Percentiles rank a stretch among this genome's conserved stretches.
Evolutionary conservation across 495 filamentous ascomycete genomes (phyloP).

Genomic region (Hypoxylon subgilvum): DNA sequence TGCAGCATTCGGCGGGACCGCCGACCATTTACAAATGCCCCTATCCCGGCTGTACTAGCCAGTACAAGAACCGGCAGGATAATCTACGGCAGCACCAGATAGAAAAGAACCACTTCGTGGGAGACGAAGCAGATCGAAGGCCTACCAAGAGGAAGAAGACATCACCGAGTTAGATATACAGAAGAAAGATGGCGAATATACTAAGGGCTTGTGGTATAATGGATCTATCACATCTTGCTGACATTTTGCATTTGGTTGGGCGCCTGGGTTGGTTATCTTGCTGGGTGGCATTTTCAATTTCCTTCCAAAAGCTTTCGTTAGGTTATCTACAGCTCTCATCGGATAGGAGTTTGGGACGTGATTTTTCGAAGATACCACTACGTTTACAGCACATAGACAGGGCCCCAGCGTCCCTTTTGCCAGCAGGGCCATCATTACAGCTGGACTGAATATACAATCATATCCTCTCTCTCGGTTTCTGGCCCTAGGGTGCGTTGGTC

Average conservation of each 20-base stretch:
- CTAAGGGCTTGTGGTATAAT: not conserved
- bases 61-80: conserved; percentile 58
- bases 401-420: conserved; percentile 2
- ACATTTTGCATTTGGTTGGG: conserved; percentile 27
- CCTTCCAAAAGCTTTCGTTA: conserved; percentile 1
- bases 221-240: conserved; percentile 3
- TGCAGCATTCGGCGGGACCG: conserved; percentile 52
- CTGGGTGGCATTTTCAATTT: conserved; percentile 12
- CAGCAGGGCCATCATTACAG: conserved; percentile 11
- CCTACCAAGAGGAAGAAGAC: conserved; percentile 54
- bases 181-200: not conserved
- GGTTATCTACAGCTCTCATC: not conserved
- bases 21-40: conserved; percentile 55
- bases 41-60: conserved; percentile 53
- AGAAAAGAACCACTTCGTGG: conserved; percentile 55
- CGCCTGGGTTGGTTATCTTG: conserved; percentile 8
- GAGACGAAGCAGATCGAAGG: conserved; percentile 45
- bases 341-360: conserved; percentile 12
- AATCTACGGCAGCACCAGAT: conserved; percentile 58
- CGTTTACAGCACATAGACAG: conserved; percentile 19
- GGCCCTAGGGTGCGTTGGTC: not conserved
- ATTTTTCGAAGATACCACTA: conserved; percentile 30
- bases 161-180: conserved; percentile 9
- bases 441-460: conserved; percentile 30
- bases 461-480: too few relatives aligned